Base-by-base conservation (phyloP, 208 protist genomes). In the Leishmania tarentolae region DNA sequence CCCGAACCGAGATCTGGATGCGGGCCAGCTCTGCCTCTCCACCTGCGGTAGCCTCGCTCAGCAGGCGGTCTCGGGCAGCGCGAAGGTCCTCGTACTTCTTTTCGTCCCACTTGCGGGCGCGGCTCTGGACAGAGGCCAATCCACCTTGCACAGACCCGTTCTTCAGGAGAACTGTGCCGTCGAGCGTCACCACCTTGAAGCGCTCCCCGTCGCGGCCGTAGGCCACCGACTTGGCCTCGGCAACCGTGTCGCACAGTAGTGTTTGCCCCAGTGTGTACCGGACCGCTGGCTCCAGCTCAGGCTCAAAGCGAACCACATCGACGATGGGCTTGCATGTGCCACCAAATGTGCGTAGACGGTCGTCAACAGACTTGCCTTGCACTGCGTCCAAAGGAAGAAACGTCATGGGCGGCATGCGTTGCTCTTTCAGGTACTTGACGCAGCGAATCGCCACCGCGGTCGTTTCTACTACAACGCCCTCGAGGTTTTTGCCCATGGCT, bases 381-480 rank as follows among this genome's bases (percentile, higher is more conserved):
- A 99, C 84, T 17, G 92, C 82, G 84, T 99, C 93, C 1, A 99
- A 82, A 13, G 99, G 98, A 47, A 99, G 84, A 81, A 99, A 99
- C 0, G 98, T 99, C 79, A 98, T 96, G 40, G 93, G 90, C 31
- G 94, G 94, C 44, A 97, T 84, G 42, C 96, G 88, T 79, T 99
- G 95, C 79, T 99, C 97, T 81, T 98, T 99, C 37, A 99, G 76
- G 86, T 99, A 99, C 69, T 94, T 82, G 63, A 99, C 98, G 85
- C 98, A 99, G 53, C 92, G 92, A 52, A 97, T 93, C 1, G 98
- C 98, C 2, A 93, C 92, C 42, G 95, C 88, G 35, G 97, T 93
- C 17, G 88, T 98, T 69, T 99, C 98, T 11, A 99, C 98, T 21
- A 99, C 95, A 75, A 99, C 91, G 0, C 99, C 96, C 69, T 99